Conservation (phyloP, 2,329 filamentous ascomycete species). For the Myriosclerotinia duriaeana region DNA sequence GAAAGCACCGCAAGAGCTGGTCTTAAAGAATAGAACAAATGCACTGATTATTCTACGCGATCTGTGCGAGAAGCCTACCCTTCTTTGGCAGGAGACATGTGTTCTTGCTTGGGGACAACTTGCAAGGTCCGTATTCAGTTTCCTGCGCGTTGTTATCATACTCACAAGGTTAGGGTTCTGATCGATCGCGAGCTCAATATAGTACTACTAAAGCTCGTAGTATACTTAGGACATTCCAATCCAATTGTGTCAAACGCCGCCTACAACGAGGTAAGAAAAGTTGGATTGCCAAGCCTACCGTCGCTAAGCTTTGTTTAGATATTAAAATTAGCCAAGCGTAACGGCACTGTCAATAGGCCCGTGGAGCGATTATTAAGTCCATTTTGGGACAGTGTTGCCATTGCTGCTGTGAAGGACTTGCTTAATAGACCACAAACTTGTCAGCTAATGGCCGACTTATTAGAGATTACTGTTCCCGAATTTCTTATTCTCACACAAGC, state of each 20-base stretch:
- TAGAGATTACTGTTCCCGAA: conserved; percentile 71
- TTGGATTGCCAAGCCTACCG: no score
- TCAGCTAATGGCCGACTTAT: conserved; percentile 74
- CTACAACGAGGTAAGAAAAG: conserved; percentile 67
- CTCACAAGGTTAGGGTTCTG: conserved; percentile 54
- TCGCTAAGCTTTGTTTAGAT: conserved; percentile 48
- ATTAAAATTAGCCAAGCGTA: conserved; percentile 67
- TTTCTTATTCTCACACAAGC: conserved; percentile 75
- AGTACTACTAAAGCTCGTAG: conserved; percentile 77
- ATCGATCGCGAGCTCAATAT: conserved; percentile 83
- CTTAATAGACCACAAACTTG: conserved; percentile 77
- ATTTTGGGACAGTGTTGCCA: conserved; percentile 84
- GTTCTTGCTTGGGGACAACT: conserved; percentile 85
- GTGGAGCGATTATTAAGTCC: conserved; percentile 73
- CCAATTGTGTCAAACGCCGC: conserved; percentile 76
- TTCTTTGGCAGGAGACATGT: conserved; percentile 75
- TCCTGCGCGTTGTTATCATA: conserved; percentile 4
- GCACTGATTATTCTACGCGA: conserved; percentile 69
- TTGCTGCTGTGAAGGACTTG: conserved; percentile 79
- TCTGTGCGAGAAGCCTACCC: conserved; percentile 66
- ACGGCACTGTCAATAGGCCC: conserved; percentile 60
- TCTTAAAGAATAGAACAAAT: conserved; percentile 65
- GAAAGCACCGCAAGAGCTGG: conserved; percentile 42
- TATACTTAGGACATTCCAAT: conserved; percentile 84
- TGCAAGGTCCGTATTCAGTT: conserved; percentile 55